phyloP scores from a whole-genome alignment of 2,329 filamentous ascomycete species.

The Pseudogymnoascus sp. region DNA sequence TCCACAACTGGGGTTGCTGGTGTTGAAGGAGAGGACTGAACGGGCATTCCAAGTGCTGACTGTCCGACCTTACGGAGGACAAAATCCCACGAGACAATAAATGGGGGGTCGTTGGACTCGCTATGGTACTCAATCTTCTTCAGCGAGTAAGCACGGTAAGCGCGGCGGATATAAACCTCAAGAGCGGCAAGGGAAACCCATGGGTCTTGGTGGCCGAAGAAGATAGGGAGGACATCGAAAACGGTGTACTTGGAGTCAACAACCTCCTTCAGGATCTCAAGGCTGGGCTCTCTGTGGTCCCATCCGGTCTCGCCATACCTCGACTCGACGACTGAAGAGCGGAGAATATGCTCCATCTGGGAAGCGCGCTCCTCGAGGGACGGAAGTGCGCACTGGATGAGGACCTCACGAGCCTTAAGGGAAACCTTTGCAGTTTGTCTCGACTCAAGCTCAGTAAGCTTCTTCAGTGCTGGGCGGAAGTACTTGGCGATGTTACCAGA shows the following conservation, averaged over 20 bases:
- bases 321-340: conserved; percentile 92
- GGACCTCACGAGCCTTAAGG: conserved; percentile 90
- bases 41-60: conserved; percentile 76
- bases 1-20: conserved; percentile 64
- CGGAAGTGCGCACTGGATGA: conserved; percentile 94
- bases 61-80: conserved; percentile 86
- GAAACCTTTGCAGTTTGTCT: conserved; percentile 84
- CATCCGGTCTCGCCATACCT: conserved; percentile 93
- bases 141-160: conserved; percentile 91
- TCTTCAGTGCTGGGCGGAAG: conserved; percentile 72
- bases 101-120: conserved; percentile 61
- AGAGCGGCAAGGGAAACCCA: conserved; percentile 92
- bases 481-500: conserved; percentile 82
- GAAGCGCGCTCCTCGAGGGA: conserved; percentile 89
- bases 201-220: conserved; percentile 89
- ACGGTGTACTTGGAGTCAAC: conserved; percentile 98
- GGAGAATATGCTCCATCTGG: conserved; percentile 98
- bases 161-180: conserved; percentile 91
- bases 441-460: conserved; percentile 84
- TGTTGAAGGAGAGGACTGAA: conserved; percentile 73
- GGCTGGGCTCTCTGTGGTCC: conserved; percentile 88
- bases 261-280: conserved; percentile 91
- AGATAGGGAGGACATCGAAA: conserved; percentile 88
- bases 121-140: conserved; percentile 84
- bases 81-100: conserved; percentile 90